Evolutionary conservation across 257 asterid genomes (phyloP).

Genomic region (Solanum chaucha): DNA sequence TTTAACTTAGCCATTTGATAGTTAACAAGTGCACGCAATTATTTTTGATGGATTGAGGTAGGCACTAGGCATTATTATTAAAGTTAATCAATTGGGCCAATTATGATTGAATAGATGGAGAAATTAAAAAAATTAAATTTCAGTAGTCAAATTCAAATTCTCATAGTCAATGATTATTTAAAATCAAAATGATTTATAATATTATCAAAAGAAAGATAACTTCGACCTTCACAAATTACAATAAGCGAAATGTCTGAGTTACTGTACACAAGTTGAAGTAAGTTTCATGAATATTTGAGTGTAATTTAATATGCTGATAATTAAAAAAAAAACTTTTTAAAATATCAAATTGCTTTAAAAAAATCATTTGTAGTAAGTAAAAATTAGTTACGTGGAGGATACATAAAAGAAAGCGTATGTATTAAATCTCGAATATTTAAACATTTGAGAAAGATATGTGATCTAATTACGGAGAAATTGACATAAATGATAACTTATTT

Average conservation of each 20-base stretch:
- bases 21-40: not conserved
- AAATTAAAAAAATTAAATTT: not conserved
- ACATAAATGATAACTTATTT: no score
- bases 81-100: not conserved
- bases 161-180: not conserved
- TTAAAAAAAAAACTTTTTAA: not conserved
- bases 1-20: not conserved
- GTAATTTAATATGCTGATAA: not conserved
- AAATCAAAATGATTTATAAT: not conserved
- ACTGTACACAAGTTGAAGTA: not conserved
- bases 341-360: not conserved
- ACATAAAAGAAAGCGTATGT: no score
- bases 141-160: not conserved
- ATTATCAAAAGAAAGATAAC: not conserved
- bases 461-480: not conserved
- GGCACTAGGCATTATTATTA: no score
- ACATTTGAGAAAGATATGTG: not conserved
- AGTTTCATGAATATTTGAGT: not conserved
- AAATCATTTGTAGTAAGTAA: not conserved
- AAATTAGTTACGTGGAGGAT: not conserved
- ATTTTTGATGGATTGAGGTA: not conserved
- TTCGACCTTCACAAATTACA: not conserved
- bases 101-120: not conserved
- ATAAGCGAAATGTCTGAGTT: not conserved
- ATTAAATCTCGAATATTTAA: no score